Conservation (phyloP, 2,329 filamentous ascomycete species). For the Fusarium chaquense region DNA sequence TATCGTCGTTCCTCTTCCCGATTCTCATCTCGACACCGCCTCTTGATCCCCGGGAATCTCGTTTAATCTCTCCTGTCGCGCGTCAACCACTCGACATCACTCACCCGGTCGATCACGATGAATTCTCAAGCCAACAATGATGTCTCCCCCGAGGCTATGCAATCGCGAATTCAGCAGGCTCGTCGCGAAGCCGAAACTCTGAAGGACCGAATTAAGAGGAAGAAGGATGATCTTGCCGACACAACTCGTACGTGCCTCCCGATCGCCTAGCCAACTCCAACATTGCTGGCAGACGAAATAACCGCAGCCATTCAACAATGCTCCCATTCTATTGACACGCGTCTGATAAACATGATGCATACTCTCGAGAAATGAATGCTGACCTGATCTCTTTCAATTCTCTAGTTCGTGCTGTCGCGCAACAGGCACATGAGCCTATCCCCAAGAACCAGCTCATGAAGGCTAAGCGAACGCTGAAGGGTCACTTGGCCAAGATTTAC, state of each 20-base stretch:
- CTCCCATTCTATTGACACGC: neutral
- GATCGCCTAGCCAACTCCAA: constrained; percentile 10
- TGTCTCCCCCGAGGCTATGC: constrained; percentile 82
- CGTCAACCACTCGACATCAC: constrained; percentile 22
- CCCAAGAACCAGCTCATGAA: constrained; percentile 95
- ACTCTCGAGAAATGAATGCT: constrained; percentile 39
- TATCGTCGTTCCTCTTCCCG: constrained; percentile 31
- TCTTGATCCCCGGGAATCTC: constrained; percentile 30
- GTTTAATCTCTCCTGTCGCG: constrained; percentile 32
- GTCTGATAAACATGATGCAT: neutral
- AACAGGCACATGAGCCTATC: constrained; percentile 91
- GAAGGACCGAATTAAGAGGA: constrained; percentile 99
- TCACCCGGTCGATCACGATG: constrained; percentile 57
- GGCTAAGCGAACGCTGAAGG: constrained; percentile 95
- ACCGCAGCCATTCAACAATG: neutral
- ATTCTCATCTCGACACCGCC: constrained; percentile 32
- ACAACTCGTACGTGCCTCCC: constrained; percentile 82
- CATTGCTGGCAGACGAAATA: constrained; percentile 2
- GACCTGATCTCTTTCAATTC: constrained; percentile 32
- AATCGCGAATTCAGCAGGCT: constrained; percentile 91
- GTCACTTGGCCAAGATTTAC: constrained; percentile 98
- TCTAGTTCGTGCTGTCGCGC: constrained; percentile 89
- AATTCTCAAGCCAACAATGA: constrained; percentile 70
- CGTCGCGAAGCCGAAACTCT: constrained; percentile 97
- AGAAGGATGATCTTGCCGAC: constrained; percentile 99